phyloP scores from a whole-genome alignment of 768 basidiomycete species.

The Suillus alpinus region DNA sequence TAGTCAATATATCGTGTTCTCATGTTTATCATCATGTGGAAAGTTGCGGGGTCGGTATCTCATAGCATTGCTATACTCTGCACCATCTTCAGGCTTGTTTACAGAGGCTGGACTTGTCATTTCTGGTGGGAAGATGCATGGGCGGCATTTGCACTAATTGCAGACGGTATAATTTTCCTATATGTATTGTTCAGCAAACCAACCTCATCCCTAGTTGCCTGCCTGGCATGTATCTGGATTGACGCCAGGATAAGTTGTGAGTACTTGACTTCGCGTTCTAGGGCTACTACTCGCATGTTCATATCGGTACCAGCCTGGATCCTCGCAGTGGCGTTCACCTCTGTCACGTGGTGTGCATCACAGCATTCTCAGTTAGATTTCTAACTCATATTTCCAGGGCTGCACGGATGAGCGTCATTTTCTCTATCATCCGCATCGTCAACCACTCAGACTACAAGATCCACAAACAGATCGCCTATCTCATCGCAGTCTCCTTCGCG shows the following conservation, averaged over 20 bases:
- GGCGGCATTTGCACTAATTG: too few species aligned
- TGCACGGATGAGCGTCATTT: too few species aligned
- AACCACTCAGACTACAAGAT: too few species aligned
- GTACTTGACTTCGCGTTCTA: neutral
- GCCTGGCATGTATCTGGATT: neutral
- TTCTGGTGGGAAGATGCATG: too few species aligned
- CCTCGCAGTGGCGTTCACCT: neutral
- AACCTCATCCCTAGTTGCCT: neutral
- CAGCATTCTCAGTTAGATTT: too few species aligned
- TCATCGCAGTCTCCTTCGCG: neutral
- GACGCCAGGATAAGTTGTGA: neutral
- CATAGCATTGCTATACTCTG: neutral
- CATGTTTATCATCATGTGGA: neutral
- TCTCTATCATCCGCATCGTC: too few species aligned
- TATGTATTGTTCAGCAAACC: neutral
- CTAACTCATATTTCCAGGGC: too few species aligned
- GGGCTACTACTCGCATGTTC: neutral
- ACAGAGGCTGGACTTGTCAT: too few species aligned
- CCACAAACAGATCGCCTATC: too few species aligned
- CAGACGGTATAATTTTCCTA: too few species aligned
- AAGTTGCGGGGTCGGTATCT: neutral
- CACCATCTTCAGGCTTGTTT: too few species aligned
- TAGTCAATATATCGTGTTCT: neutral
- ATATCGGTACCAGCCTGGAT: neutral
- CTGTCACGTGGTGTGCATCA: too few species aligned